Evolutionary conservation across 2,329 filamentous ascomycete genomes (phyloP).

Genomic region (Diaporthe sp.): DNA sequence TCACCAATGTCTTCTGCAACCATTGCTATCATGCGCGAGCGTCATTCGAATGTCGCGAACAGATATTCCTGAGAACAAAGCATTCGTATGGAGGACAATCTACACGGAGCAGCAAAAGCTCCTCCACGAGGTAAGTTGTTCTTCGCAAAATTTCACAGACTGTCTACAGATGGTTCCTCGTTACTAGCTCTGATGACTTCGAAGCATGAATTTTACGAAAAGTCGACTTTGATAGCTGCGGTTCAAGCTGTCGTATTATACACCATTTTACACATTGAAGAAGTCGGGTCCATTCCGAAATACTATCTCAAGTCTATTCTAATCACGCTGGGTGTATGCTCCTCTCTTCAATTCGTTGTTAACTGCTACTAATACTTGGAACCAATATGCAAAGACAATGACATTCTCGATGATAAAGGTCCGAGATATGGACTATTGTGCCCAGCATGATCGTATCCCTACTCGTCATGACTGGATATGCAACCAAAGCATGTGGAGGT

Average conservation of each 20-base stretch:
- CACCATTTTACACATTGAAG: not conserved
- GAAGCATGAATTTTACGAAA: not conserved
- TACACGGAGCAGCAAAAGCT: not conserved
- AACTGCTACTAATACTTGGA: not conserved
- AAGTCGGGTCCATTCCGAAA: not conserved
- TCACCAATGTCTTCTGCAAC: not conserved
- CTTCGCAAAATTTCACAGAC: not conserved
- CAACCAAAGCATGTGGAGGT: slow-evolving; percentile 1
- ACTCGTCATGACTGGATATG: not conserved
- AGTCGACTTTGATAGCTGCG: not conserved
- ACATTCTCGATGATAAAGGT: slow-evolving; percentile 4
- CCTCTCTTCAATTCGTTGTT: not conserved
- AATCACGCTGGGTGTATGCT: not conserved
- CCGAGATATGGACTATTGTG: not conserved
- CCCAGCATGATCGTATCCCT: not conserved
- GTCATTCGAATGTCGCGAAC: not conserved
- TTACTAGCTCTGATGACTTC: not conserved
- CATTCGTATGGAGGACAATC: not conserved
- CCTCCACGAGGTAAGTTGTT: not conserved
- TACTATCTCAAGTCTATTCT: not conserved
- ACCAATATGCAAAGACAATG: not conserved
- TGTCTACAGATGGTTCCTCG: not conserved
- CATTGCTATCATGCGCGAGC: not conserved
- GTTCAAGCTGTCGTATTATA: not conserved
- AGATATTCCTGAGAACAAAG: not conserved